Conservation (phyloP, 352 stramenopile genomes). For the Phytopythium ostracodes region DNA sequence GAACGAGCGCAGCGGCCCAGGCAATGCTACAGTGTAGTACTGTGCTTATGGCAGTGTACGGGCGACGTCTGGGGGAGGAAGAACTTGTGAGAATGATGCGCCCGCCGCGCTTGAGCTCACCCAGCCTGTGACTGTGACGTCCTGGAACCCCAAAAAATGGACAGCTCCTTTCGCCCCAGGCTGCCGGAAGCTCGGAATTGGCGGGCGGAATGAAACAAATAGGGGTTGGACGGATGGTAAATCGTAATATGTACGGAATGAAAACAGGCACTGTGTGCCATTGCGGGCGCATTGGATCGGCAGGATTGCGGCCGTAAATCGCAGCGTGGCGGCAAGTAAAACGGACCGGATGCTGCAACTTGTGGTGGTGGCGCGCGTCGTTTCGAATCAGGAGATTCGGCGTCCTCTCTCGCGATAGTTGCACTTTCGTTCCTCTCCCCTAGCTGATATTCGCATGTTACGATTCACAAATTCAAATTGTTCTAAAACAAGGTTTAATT, state of each 20-base stretch:
- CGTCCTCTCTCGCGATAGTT: neutral
- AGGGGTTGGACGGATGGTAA: neutral
- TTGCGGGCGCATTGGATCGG: neutral
- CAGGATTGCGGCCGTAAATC: neutral
- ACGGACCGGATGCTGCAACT: neutral
- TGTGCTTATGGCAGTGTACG: neutral
- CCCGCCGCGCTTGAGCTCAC: neutral
- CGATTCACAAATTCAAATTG: too few species aligned
- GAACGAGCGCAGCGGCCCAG: neutral
- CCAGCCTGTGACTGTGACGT: neutral
- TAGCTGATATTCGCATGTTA: neutral
- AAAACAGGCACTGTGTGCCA: too few species aligned
- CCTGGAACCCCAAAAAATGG: neutral
- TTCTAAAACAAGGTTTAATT: neutral
- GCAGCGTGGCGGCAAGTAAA: neutral
- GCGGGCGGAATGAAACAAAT: neutral
- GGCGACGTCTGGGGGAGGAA: neutral
- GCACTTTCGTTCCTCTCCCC: neutral
- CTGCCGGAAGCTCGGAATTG: neutral
- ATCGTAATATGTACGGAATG: neutral
- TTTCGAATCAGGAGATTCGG: slow-evolving; percentile 8
- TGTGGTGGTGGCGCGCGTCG: neutral
- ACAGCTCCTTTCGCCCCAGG: neutral
- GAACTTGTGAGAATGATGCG: slow-evolving; percentile 5
- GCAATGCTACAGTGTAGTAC: neutral